Conservation (phyloP, 495 filamentous ascomycete species). For the Neurospora pannonica region DNA sequence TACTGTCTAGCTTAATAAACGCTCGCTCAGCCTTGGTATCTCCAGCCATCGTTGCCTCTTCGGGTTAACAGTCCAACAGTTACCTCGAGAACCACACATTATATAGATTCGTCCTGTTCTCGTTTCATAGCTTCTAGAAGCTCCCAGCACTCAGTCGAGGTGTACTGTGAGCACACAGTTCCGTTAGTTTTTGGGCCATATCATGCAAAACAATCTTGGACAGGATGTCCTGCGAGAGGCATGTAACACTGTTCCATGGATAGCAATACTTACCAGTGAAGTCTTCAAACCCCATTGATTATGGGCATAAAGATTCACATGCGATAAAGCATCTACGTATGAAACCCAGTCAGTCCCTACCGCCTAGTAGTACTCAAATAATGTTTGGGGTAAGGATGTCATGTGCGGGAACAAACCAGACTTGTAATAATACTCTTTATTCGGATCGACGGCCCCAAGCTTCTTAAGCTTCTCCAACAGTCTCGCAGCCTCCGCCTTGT, state of each 20-base stretch:
- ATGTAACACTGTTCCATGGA: not conserved
- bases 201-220: not conserved
- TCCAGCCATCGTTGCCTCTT: not conserved
- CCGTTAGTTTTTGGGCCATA: not conserved
- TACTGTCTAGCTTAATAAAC: not conserved
- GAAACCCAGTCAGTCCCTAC: not conserved
- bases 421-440: conserved; percentile 65
- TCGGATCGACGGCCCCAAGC: conserved; percentile 45
- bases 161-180: not conserved
- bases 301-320: not conserved
- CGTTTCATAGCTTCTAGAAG: not conserved
- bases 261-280: not conserved
- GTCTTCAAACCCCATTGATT: not conserved
- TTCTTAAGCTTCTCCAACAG: conserved; percentile 51
- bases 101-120: not conserved
- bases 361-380: not conserved
- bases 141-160: not conserved
- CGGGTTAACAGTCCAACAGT: not conserved
- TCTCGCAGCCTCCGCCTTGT: conserved; percentile 56
- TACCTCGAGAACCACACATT: not conserved
- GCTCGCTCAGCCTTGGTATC: not conserved
- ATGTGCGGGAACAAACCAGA: conserved; percentile 32
- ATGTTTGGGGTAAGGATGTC: not conserved
- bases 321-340: not conserved
- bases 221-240: not conserved